Base-by-base conservation (phyloP, 768 basidiomycete species). In the Galerina marginata region DNA sequence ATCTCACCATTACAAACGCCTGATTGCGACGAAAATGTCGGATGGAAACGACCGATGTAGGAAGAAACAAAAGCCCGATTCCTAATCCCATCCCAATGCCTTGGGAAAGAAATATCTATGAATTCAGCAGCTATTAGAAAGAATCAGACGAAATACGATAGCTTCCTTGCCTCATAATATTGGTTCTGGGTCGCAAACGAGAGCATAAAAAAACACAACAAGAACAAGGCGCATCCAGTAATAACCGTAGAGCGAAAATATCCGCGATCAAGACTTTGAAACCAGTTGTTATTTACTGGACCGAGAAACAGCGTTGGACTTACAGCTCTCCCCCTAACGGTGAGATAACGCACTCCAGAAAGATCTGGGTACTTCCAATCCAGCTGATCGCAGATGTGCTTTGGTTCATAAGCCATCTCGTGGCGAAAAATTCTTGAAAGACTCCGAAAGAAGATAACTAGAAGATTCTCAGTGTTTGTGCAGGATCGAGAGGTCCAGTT, bases 291-390 rank as follows among this genome's bases (percentile, higher is more conserved):
- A 38, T 14, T 11, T 2, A 15, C 4, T 29, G 9, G 37, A 12
- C n/a, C 2, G 23, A 45, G 29, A 29, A 16, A 7, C 14, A 20
- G n/a, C n/a, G n/a, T n/a, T n/a, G n/a, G n/a, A n/a, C 56, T n/a
- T 44, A 79, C 12, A 78, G 63, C 9, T 72, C 69, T 11, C 81
- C 82, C n/a, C n/a, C n/a, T n/a, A n/a, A n/a, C n/a, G 77, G 61
- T 11, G 77, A 77, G 2, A 73, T 62, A 2, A 71, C 71, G 58
- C 78, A 75, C 12, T 75, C 68, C 15, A 83, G 62, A 36, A 79
- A 79, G 23, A 80, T 70, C 60, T 80, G 78, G n/a, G 79, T 71
- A 47, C 78, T 77, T 14, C 81, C 81, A 33, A 83, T 78, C 81
- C 81, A 83, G 45, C 78, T 81, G 11, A 62, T 62, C 16, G 37